A percentile compares a stretch with the other conserved stretches of the same genome.
Conservation (phyloP, 257 asterid species). For the Solanum pinnatisectum region DNA sequence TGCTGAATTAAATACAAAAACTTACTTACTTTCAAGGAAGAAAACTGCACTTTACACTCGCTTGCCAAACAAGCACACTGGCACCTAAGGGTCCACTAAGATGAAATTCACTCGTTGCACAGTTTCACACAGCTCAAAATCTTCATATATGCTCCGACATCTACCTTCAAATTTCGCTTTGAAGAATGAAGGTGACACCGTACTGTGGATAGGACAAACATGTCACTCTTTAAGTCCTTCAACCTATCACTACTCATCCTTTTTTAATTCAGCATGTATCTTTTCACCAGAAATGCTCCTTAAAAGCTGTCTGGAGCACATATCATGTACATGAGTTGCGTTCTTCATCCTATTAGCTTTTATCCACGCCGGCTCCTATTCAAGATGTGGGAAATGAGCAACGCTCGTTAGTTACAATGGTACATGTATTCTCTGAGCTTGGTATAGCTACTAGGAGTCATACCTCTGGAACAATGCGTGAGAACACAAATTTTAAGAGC, state of each 20-base stretch:
- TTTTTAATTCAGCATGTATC: slow-evolving; percentile 21
- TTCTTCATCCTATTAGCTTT: slow-evolving; percentile 67
- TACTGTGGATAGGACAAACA: neutral
- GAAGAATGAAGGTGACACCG: neutral
- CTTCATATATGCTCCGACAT: neutral
- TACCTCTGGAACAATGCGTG: slow-evolving; percentile 89
- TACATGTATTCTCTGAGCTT: neutral
- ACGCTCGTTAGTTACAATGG: neutral
- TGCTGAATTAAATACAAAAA: neutral
- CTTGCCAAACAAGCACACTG: neutral
- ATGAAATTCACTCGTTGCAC: neutral
- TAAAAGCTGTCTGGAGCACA: slow-evolving; percentile 71
- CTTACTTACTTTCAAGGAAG: neutral
- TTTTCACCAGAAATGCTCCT: slow-evolving; percentile 60
- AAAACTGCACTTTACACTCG: neutral
- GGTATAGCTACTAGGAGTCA: neutral
- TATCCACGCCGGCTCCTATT: slow-evolving; percentile 91
- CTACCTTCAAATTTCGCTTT: neutral
- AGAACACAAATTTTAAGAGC: slow-evolving; percentile 76
- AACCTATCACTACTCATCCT: slow-evolving; percentile 10
- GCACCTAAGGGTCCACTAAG: neutral
- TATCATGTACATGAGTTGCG: slow-evolving; percentile 65
- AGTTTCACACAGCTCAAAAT: neutral
- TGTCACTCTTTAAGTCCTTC: neutral
- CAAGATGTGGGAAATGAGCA: neutral